Evolutionary conservation across 1,284 basidiomycete species (phyloP).

Genomic region (Polyporus tsugae): DNA sequence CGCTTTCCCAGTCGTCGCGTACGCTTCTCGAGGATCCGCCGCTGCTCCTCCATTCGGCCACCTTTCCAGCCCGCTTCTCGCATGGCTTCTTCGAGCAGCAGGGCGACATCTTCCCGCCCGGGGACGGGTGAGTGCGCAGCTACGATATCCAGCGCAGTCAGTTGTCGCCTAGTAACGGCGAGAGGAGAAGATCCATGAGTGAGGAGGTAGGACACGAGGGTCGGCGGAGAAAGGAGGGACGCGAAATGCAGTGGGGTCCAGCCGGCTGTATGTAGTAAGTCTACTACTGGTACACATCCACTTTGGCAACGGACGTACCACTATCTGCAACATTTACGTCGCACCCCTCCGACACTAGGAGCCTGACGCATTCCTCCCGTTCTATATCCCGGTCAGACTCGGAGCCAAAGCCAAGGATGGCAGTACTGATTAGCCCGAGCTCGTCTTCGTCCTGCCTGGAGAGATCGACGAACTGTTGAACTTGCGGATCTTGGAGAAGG

Average conservation of each 20-base stretch:
- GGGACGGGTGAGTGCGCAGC: slow-evolving; percentile 81
- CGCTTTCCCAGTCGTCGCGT: slow-evolving; percentile 63
- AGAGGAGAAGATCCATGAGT: slow-evolving; percentile 90
- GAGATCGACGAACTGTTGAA: slow-evolving; percentile 74
- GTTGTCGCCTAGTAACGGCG: slow-evolving; percentile 73
- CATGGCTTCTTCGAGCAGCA: slow-evolving; percentile 86
- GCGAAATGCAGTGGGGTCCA: slow-evolving; percentile 98
- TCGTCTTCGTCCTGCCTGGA: slow-evolving; percentile 83
- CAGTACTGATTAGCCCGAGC: slow-evolving; percentile 77
- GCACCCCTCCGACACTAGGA: slow-evolving; percentile 83
- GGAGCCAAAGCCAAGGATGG: slow-evolving; percentile 86
- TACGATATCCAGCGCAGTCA: slow-evolving; percentile 88
- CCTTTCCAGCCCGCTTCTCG: slow-evolving; percentile 78
- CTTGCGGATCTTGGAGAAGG: slow-evolving; percentile 74
- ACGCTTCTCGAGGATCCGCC: slow-evolving; percentile 64
- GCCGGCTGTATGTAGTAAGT: slow-evolving; percentile 61
- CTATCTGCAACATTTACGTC: slow-evolving; percentile 72
- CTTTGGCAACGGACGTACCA: slow-evolving; percentile 53
- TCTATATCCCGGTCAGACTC: slow-evolving; percentile 86
- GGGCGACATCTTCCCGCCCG: slow-evolving; percentile 80
- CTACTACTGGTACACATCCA: background rate
- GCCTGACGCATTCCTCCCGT: slow-evolving; percentile 86
- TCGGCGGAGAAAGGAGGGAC: slow-evolving; percentile 87
- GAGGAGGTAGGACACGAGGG: slow-evolving; percentile 91
- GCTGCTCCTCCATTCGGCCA: slow-evolving; percentile 69